Evolutionary conservation across 768 basidiomycete species (phyloP).

Genomic region (Calocera cornea): DNA sequence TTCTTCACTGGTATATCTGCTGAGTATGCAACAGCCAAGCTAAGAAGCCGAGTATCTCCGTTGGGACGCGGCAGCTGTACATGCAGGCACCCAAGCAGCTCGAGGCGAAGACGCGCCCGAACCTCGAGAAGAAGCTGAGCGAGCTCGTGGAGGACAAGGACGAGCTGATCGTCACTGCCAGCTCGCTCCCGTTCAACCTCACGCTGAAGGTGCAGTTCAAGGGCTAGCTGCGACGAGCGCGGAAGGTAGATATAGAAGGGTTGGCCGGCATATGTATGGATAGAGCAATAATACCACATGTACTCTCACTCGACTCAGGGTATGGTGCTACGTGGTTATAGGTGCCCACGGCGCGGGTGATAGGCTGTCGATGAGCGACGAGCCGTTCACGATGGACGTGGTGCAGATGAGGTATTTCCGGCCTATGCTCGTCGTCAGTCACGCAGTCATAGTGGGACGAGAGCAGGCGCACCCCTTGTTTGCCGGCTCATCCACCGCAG

Average conservation of each 20-base stretch:
- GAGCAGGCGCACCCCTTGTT: conserved; percentile 47
- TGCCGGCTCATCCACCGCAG: conserved; percentile 83
- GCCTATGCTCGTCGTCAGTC: conserved; percentile 34
- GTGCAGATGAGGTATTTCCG: conserved; percentile 82
- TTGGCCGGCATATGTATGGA: neutral
- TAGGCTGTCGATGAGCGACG: conserved; percentile 17
- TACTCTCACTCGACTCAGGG: neutral
- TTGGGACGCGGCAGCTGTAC: conserved; percentile 67
- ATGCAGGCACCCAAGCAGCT: conserved; percentile 88
- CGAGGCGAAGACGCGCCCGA: conserved; percentile 77
- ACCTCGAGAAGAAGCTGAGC: conserved; percentile 71
- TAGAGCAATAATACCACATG: neutral
- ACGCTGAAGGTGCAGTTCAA: conserved; percentile 21
- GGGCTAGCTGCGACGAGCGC: neutral
- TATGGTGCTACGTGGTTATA: conserved; percentile 2
- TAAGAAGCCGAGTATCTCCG: conserved; percentile 86
- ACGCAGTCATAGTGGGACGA: neutral
- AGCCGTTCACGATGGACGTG: conserved; percentile 77
- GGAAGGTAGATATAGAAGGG: neutral
- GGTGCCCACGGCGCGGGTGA: neutral
- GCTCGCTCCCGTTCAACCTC: conserved; percentile 74
- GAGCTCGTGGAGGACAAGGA: conserved; percentile 68
- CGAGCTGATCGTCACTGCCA: conserved; percentile 79
- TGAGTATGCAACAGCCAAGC: conserved; percentile 60
- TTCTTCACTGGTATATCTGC: conserved; percentile 7